Evolutionary conservation across 202 grass and related monocot species (phyloP).

Genomic region (Brachypodium distachyon): DNA sequence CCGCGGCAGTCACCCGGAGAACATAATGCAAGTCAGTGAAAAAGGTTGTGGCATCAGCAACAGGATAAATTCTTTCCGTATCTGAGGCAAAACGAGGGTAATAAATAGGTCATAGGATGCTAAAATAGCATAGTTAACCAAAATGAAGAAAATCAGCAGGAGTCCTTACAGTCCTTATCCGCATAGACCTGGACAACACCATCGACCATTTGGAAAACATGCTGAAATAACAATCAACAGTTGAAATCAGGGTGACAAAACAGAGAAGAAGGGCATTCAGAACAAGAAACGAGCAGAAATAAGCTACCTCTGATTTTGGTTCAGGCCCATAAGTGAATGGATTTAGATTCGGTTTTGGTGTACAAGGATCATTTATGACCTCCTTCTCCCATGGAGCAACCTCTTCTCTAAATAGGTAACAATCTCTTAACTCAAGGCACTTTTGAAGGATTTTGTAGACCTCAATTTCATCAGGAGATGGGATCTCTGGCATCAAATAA

Average conservation of each 20-base stretch:
- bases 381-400: conserved; percentile 96
- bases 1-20: conserved; percentile 69
- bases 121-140: conserved; percentile 5
- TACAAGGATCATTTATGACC: conserved; percentile 91
- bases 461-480: conserved; percentile 76
- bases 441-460: conserved; percentile 91
- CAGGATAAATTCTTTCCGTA: conserved; percentile 64
- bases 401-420: conserved; percentile 75
- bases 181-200: conserved; percentile 88
- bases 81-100: conserved; percentile 18
- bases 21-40: conserved; percentile 98
- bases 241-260: not conserved
- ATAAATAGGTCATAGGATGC: conserved; percentile 8
- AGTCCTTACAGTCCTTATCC: conserved; percentile 52
- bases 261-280: not conserved
- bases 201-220: conserved; percentile 87
- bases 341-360: conserved; percentile 92
- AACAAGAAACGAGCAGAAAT: conserved; percentile 14
- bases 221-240: conserved; percentile 41
- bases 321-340: conserved; percentile 70
- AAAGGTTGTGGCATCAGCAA: conserved; percentile 95
- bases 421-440: conserved; percentile 82
- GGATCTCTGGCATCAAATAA: conserved; percentile 57
- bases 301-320: conserved; percentile 68
- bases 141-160: not conserved